Conservation (phyloP, 768 basidiomycete species). For the Cyathus striatus region DNA sequence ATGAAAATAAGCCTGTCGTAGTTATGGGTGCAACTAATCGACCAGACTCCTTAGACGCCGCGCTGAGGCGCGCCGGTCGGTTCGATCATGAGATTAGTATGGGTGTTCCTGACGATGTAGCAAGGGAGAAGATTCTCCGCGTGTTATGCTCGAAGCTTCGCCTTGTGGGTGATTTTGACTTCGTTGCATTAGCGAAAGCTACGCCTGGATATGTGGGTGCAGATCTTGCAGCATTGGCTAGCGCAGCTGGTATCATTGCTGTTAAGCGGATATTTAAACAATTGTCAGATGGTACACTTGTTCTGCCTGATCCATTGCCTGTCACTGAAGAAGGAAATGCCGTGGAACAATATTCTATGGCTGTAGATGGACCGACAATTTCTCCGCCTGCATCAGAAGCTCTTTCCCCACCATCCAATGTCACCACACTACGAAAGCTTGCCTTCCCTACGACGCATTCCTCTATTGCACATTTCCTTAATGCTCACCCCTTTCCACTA, state of each 20-base stretch:
- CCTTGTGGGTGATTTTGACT: conserved; percentile 86
- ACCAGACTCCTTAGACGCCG: conserved; percentile 91
- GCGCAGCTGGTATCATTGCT: conserved; percentile 92
- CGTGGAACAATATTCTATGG: conserved; percentile 35
- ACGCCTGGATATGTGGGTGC: conserved; percentile 98
- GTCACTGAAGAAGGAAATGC: conserved; percentile 8
- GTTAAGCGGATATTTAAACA: conserved; percentile 93
- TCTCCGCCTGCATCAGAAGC: conserved; percentile 6
- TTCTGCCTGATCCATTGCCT: conserved; percentile 37
- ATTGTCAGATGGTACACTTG: conserved; percentile 60
- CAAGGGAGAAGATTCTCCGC: conserved; percentile 86
- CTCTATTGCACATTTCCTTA: conserved; percentile 88
- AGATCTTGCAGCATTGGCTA: conserved; percentile 84
- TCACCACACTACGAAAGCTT: conserved; percentile 28
- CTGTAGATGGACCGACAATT: conserved; percentile 24
- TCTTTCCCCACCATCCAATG: conserved; percentile 4
- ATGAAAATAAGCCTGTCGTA: conserved; percentile 86
- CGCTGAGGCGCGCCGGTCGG: conserved; percentile 86
- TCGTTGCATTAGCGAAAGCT: conserved; percentile 76
- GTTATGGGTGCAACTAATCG: conserved; percentile 97
- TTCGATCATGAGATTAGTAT: conserved; percentile 98
- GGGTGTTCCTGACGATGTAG: conserved; percentile 93
- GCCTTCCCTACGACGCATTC: conserved; percentile 31
- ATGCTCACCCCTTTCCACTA: conserved; percentile 78
- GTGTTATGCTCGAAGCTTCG: conserved; percentile 83